Percentiles rank a stretch among this genome's conserved stretches.
These are phyloP conservation scores for Grosmannia clavigera DNA, from an alignment of 2,329 filamentous ascomycete genomes.

Conservation along the genomic window DNA sequence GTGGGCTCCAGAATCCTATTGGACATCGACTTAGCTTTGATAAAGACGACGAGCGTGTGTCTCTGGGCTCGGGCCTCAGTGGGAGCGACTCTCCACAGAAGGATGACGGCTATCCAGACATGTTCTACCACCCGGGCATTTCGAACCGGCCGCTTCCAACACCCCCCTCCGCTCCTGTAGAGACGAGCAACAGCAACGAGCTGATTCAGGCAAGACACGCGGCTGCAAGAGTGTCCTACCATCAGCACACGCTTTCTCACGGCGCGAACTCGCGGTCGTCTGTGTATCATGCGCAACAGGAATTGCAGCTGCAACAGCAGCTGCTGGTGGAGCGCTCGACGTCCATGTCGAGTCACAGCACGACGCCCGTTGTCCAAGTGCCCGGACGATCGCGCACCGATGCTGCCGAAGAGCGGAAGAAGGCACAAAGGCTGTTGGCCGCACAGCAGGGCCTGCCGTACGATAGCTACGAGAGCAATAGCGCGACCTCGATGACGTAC, in stretches of 20 bases:
- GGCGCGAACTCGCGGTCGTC: constrained; percentile 33
- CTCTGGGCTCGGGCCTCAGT: constrained; percentile 41
- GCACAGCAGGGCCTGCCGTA: constrained; percentile 36
- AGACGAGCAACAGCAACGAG: constrained; percentile 32
- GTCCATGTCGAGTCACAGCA: constrained; percentile 71
- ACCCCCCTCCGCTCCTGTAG: constrained; percentile 49
- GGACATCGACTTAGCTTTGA: constrained; percentile 75
- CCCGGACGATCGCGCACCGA: constrained; percentile 93
- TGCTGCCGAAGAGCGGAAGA: constrained; percentile 59
- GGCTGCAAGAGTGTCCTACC: constrained; percentile 32
- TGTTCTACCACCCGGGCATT: constrained; percentile 87
- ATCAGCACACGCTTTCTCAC: constrained; percentile 37
- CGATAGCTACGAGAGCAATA: constrained; percentile 44
- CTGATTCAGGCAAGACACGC: constrained; percentile 30
- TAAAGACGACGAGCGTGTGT: constrained; percentile 71
- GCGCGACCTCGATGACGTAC: constrained; percentile 48
- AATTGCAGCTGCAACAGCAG: constrained; percentile 27
- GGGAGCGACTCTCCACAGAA: constrained; percentile 54
- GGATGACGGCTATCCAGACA: constrained; percentile 72
- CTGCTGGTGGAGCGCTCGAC: constrained; percentile 56
- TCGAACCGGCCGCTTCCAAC: constrained; percentile 51
- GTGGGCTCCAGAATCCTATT: constrained; percentile 67
- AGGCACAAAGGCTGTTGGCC: constrained; percentile 36
- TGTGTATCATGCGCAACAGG: constrained; percentile 30
- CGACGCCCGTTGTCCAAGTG: constrained; percentile 63